A percentile compares a stretch with the other conserved stretches of the same genome.
Evolutionary conservation across 2,329 filamentous ascomycete genomes (phyloP).

Genomic region (Fusarium anguioides): DNA sequence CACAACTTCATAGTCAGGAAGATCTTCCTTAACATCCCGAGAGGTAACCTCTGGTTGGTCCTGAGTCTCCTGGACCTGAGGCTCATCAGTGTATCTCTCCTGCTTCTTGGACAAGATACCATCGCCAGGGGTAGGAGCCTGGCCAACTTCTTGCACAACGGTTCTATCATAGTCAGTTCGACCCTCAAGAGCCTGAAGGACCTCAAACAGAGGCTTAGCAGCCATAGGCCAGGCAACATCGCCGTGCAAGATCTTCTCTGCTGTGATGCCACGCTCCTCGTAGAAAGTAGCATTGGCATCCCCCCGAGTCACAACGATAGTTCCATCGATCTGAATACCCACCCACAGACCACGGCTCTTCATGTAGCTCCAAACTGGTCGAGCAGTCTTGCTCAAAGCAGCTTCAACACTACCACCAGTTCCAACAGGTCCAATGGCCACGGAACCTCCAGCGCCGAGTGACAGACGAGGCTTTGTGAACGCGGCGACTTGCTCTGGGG

Average conservation of each 20-base stretch:
- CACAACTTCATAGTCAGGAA: slow-evolving; percentile 27
- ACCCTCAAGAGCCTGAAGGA: slow-evolving; percentile 55
- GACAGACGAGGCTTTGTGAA: slow-evolving; percentile 75
- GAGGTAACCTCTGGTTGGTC: neutral
- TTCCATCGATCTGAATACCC: slow-evolving; percentile 83
- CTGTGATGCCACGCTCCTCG: slow-evolving; percentile 61
- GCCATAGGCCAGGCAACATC: slow-evolving; percentile 56
- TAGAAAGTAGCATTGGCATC: slow-evolving; percentile 87
- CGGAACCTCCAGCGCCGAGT: slow-evolving; percentile 75
- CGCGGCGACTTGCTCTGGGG: slow-evolving; percentile 71
- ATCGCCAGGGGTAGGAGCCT: slow-evolving; percentile 36
- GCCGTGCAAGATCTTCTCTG: slow-evolving; percentile 51
- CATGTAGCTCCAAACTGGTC: slow-evolving; percentile 83
- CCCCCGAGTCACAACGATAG: slow-evolving; percentile 77
- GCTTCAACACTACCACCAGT: slow-evolving; percentile 69
- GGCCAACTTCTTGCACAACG: slow-evolving; percentile 45
- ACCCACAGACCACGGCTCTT: slow-evolving; percentile 84
- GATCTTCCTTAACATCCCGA: slow-evolving; percentile 33
- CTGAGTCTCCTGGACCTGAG: neutral
- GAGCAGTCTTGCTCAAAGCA: slow-evolving; percentile 48
- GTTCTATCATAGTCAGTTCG: slow-evolving; percentile 40
- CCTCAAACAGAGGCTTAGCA: slow-evolving; percentile 53
- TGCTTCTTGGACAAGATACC: slow-evolving; percentile 48
- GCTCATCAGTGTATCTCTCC: slow-evolving; percentile 32
- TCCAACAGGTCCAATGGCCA: slow-evolving; percentile 68